A percentile compares a stretch with the other conserved stretches of the same genome.
phyloP scores from a whole-genome alignment of 768 basidiomycete species.

The Boletus reticuloceps region DNA sequence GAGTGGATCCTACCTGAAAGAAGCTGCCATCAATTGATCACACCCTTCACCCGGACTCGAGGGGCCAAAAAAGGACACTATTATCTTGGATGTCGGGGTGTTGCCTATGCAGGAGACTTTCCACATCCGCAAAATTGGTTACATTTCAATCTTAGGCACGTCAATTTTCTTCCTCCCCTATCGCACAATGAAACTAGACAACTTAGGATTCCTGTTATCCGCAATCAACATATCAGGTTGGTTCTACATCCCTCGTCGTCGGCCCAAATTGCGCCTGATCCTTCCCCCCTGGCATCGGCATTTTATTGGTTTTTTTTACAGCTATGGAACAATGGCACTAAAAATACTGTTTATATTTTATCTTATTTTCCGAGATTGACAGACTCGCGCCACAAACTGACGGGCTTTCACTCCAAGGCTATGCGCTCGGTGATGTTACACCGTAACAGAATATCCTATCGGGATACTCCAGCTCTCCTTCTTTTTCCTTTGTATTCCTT shows the following conservation, averaged over 20 bases:
- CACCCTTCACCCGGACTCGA: not conserved
- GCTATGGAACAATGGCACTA: too few relatives aligned
- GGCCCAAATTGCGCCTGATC: not conserved
- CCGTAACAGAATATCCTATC: constrained; percentile 1
- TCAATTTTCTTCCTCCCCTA: not conserved
- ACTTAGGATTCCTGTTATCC: not conserved
- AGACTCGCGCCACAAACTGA: not conserved
- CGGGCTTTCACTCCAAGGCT: not conserved
- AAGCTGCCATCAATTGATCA: not conserved
- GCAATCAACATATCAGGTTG: not conserved
- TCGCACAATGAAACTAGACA: not conserved
- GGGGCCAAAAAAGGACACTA: not conserved
- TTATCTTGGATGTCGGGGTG: not conserved
- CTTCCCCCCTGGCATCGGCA: too few relatives aligned
- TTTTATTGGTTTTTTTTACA: too few relatives aligned
- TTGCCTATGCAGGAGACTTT: not conserved
- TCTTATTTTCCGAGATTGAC: not conserved
- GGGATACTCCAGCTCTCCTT: not conserved
- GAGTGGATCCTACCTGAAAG: not conserved
- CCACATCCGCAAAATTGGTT: not conserved
- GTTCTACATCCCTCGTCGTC: not conserved
- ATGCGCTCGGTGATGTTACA: not conserved
- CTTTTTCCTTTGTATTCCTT: not conserved
- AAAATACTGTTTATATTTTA: too few relatives aligned
- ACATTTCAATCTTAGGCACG: not conserved